Percentiles rank a stretch among this genome's conserved stretches.
Evolutionary conservation across 116 monocot genomes (phyloP).

Genomic region (Posidonia oceanica): DNA sequence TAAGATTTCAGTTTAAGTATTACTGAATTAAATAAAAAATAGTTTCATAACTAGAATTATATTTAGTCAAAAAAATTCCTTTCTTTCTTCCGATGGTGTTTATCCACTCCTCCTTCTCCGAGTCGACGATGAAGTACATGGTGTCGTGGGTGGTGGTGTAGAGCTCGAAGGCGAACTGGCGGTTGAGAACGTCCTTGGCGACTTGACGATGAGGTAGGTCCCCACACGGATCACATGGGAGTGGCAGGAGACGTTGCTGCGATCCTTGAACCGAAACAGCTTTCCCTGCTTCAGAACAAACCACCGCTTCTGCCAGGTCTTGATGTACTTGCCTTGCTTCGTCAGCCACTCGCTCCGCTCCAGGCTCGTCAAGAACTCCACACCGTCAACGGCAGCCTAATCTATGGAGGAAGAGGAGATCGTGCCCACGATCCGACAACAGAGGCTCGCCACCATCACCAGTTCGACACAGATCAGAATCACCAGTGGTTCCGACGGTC

Average conservation of each 20-base stretch:
- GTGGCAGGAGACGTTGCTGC: conserved; percentile 34
- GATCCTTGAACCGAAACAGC: conserved; percentile 99
- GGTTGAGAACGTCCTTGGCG: conserved; percentile 88
- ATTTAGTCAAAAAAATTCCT: too few species aligned
- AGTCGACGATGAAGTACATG: conserved; percentile 98
- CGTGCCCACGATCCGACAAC: conserved; percentile 7
- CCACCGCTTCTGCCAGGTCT: conserved; percentile 94
- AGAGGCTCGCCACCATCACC: not conserved
- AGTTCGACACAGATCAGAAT: too few species aligned
- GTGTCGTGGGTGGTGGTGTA: conserved; percentile 48
- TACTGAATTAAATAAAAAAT: too few species aligned
- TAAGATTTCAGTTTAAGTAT: too few species aligned
- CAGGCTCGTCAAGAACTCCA: conserved; percentile 79
- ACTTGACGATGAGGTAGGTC: conserved; percentile 85
- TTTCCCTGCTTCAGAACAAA: conserved; percentile 95
- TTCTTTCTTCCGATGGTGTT: conserved; percentile 76
- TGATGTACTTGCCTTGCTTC: conserved; percentile 99
- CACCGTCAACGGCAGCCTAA: conserved; percentile 14
- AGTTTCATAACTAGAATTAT: too few species aligned
- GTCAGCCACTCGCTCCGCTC: conserved; percentile 82
- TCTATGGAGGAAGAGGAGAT: not conserved
- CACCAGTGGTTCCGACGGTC: too few species aligned
- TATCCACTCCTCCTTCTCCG: conserved; percentile 99
- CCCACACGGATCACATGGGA: conserved; percentile 80
- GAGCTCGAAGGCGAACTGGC: conserved; percentile 78